Evolutionary conservation across 116 monocot species (phyloP).

Genomic region (Papilionanthe hybrid): DNA sequence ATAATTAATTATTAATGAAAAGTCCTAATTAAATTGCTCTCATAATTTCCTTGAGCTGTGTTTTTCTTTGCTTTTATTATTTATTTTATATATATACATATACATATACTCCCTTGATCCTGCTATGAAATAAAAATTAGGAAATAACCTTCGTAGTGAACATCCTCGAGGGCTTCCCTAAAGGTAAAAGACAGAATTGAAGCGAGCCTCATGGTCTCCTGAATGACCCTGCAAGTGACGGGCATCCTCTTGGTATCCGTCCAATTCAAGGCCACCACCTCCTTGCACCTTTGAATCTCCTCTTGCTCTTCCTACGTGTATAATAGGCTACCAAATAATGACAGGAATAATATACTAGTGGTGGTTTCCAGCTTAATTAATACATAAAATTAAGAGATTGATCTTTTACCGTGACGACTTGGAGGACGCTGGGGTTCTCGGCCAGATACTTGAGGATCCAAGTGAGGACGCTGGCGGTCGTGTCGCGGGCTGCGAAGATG

Average conservation of each 20-base stretch:
- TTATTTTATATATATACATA: no score
- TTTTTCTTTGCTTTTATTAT: no score
- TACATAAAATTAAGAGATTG: no score
- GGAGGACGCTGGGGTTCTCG: conserved; percentile 62
- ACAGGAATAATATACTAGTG: no score
- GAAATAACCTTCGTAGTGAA: conserved; percentile 63
- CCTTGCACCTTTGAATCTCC: conserved; percentile 36
- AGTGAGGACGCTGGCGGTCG: conserved; percentile 86
- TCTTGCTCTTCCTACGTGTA: conserved; percentile 80
- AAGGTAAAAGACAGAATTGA: conserved; percentile 90
- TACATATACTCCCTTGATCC: no score
- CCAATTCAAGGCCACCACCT: conserved; percentile 45
- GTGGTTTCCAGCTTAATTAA: no score
- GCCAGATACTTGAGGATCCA: conserved; percentile 89
- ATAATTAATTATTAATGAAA: no score
- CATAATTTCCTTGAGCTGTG: no score
- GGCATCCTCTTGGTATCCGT: conserved; percentile 76
- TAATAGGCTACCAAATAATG: no score
- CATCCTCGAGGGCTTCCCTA: conserved; percentile 86
- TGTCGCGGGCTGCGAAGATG: conserved; percentile 89
- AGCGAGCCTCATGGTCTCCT: conserved; percentile 86
- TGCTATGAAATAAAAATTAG: no score
- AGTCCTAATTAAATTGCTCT: no score
- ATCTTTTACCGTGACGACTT: conserved; percentile 58
- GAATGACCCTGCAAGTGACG: conserved; percentile 75